Percentiles rank a stretch among this genome's conserved stretches.
Conservation (phyloP, 495 filamentous ascomycete genomes). For the Cairneyella variabilis region DNA sequence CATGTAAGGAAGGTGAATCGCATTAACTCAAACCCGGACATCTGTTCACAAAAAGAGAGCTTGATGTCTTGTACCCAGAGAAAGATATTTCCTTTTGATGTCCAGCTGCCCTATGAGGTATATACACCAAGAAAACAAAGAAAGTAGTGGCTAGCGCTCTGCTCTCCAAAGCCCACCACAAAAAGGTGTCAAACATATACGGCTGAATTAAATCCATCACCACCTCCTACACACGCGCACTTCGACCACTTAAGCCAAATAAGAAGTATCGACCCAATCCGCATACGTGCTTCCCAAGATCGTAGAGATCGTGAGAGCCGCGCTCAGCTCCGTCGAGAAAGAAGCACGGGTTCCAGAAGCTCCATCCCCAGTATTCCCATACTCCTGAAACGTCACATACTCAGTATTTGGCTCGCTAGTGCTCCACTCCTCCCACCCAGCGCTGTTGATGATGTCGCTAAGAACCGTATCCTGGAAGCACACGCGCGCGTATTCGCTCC, state of each 20-base stretch:
- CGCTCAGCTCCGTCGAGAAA: constrained; percentile 45
- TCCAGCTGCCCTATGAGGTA: neutral
- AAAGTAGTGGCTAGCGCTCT: neutral
- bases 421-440: constrained; percentile 61
- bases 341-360: constrained; percentile 53
- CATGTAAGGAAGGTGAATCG: too few relatives aligned
- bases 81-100: neutral
- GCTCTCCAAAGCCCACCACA: neutral
- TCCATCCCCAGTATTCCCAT: constrained; percentile 54
- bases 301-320: constrained; percentile 40
- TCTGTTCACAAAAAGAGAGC: too few relatives aligned
- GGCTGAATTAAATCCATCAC: neutral
- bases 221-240: neutral
- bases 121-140: neutral
- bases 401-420: constrained; percentile 42
- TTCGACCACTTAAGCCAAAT: constrained; percentile 13
- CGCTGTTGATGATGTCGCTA: constrained; percentile 52
- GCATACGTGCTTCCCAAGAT: constrained; percentile 51
- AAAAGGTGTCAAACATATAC: constrained; percentile 1
- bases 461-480: constrained; percentile 57
- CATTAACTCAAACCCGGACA: too few relatives aligned
- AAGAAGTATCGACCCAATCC: constrained; percentile 23
- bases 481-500: constrained; percentile 56
- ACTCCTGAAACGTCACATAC: constrained; percentile 56
- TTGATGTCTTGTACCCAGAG: neutral